A percentile compares a stretch with the other conserved stretches of the same genome.
Evolutionary conservation across 192 early-diverging fungal genomes (phyloP).

Genomic region (Geranomyces michiganensis): DNA sequence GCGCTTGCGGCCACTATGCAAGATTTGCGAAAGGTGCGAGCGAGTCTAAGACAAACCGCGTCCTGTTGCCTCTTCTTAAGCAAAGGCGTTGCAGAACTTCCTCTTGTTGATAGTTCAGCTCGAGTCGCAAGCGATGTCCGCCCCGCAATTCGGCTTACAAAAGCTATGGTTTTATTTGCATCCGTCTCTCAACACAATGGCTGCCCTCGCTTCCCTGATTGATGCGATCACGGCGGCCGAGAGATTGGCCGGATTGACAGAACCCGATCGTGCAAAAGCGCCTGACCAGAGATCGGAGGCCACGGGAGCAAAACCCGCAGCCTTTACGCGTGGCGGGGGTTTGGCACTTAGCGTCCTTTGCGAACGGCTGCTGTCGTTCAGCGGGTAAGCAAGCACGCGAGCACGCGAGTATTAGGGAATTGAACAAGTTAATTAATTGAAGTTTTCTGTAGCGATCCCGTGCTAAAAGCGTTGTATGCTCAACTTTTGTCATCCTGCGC

Average conservation of each 20-base stretch:
- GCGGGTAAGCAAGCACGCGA: constrained; percentile 64
- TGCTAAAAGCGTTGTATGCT: constrained; percentile 74
- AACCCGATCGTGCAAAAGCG: neutral
- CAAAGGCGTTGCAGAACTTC: constrained; percentile 65
- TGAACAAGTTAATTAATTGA: too few species aligned
- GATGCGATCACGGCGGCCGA: constrained; percentile 47
- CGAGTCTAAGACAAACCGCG: too few species aligned
- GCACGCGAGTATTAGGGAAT: too few species aligned
- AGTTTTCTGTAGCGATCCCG: constrained; percentile 22
- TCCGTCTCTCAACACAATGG: constrained; percentile 68
- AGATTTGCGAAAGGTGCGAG: constrained; percentile 69
- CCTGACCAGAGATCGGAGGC: neutral
- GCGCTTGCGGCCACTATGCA: constrained; percentile 85
- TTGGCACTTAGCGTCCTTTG: constrained; percentile 76
- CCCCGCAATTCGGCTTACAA: constrained; percentile 81
- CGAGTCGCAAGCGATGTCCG: constrained; percentile 77
- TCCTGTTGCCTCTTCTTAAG: too few species aligned
- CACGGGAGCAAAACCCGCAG: neutral
- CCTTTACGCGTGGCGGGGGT: constrained; percentile 66
- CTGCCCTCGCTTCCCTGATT: constrained; percentile 55
- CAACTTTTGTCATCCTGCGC: constrained; percentile 77
- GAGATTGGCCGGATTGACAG: neutral
- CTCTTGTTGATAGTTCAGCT: constrained; percentile 82
- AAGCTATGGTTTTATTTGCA: constrained; percentile 89
- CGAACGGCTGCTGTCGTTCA: constrained; percentile 64